These are phyloP conservation scores for Exophiala viscosa DNA, from an alignment of 2,329 filamentous ascomycete species.

Conservation along the genomic window DNA sequence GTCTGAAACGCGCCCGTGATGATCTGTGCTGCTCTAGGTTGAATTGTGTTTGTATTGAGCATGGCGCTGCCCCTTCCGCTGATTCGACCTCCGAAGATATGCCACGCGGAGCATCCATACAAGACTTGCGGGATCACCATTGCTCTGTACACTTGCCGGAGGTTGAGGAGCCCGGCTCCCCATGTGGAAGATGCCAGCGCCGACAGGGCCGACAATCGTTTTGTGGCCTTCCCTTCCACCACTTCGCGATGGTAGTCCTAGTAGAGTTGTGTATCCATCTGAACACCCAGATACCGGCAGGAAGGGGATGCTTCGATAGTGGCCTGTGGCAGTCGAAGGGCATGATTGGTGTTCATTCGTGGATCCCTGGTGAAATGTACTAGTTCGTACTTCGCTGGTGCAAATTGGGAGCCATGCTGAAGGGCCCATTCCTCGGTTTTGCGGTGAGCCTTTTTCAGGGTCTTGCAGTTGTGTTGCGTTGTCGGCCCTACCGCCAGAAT, in stretches of 20 bases:
- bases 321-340: slow-evolving; percentile 17
- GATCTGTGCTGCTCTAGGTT: slow-evolving; percentile 30
- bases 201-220: slow-evolving; percentile 27
- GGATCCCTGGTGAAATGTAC: slow-evolving; percentile 24
- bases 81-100: slow-evolving; percentile 6
- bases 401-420: slow-evolving; percentile 26
- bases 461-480: slow-evolving; percentile 6
- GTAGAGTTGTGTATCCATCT: slow-evolving; percentile 27
- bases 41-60: slow-evolving; percentile 16
- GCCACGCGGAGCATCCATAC: slow-evolving; percentile 32
- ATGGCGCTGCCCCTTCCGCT: slow-evolving; percentile 1
- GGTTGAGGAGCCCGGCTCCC: slow-evolving; percentile 24
- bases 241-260: slow-evolving; percentile 27
- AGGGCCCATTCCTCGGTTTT: slow-evolving; percentile 17
- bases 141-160: slow-evolving; percentile 30
- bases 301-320: slow-evolving; percentile 15
- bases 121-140: slow-evolving; percentile 30
- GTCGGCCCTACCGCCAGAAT: slow-evolving; percentile 3
- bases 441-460: not conserved
- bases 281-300: slow-evolving; percentile 27
- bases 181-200: slow-evolving; percentile 29
- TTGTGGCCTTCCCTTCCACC: slow-evolving; percentile 24
- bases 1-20: slow-evolving; percentile 31
- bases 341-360: slow-evolving; percentile 16
- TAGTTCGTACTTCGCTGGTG: slow-evolving; percentile 28